phyloP scores from a whole-genome alignment of 2,329 filamentous ascomycete genomes.

The Colletotrichum australisinense region DNA sequence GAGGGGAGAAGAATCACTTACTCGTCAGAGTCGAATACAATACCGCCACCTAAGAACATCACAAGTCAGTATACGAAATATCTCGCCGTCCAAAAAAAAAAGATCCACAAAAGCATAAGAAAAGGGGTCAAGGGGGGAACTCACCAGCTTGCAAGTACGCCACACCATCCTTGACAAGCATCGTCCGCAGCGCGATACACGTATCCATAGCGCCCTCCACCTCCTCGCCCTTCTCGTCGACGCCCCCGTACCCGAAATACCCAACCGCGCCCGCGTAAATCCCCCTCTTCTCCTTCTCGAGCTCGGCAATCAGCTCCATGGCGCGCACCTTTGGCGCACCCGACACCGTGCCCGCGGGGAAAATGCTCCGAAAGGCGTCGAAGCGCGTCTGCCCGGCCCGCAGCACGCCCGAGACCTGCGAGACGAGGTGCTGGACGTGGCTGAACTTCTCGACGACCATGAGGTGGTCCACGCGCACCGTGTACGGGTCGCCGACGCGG shows the following conservation, averaged over 20 bases:
- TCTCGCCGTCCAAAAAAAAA: neutral
- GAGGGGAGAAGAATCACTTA: neutral
- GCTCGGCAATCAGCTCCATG: constrained; percentile 96
- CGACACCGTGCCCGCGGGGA: constrained; percentile 95
- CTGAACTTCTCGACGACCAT: constrained; percentile 97
- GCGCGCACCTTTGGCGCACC: constrained; percentile 96
- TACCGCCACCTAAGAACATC: constrained; percentile 74
- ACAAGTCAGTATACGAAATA: constrained; percentile 2
- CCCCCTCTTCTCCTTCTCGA: constrained; percentile 93
- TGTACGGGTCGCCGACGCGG: constrained; percentile 90
- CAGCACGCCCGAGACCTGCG: constrained; percentile 92
- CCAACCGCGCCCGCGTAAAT: constrained; percentile 96
- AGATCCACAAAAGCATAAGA: neutral
- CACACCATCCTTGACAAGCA: constrained; percentile 91
- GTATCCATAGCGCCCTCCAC: constrained; percentile 93
- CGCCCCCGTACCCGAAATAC: constrained; percentile 90
- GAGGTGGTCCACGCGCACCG: constrained; percentile 89
- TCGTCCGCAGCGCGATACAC: constrained; percentile 84
- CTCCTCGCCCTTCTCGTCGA: constrained; percentile 71
- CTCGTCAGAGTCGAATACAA: constrained; percentile 92
- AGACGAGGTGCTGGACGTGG: constrained; percentile 97
- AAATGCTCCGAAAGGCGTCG: constrained; percentile 95
- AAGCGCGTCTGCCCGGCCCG: constrained; percentile 87
- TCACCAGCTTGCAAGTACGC: constrained; percentile 87
- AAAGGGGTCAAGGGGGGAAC: constrained; percentile 38